Base-by-base conservation (phyloP, 805 yeast species). In the Wickerhamomyces bovis region DNA sequence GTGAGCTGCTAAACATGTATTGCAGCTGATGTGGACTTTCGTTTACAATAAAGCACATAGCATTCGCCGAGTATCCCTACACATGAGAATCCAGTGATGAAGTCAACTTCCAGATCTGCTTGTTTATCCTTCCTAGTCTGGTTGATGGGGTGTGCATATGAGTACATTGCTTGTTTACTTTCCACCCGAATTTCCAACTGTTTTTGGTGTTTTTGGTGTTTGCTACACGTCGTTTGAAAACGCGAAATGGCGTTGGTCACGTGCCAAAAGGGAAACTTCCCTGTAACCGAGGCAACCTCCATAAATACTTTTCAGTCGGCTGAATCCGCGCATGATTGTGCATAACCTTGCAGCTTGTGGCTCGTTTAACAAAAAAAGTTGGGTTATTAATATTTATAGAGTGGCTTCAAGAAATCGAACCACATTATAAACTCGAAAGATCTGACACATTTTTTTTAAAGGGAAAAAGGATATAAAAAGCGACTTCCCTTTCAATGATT, bases 231-330 rank as follows among this genome's bases (percentile, higher is more conserved):
- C 18, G 38, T 23, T 11, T 19, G 19, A 6, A 6, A 36, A 47
- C 50, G 18, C 50, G 47, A 47, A 41, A 44, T 41, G 46, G 50
- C 50, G 50, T 41, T 44, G 15, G 50, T 47, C 50, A 47, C 50
- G 50, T 47, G 50, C 7, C 8, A 25, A 25, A 13, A 25, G 25
- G 8, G 25, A n/a, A n/a, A n/a, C n/a, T n/a, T n/a, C n/a, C n/a
- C n/a, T n/a, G 18, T 30, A n/a, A 13, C 16, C 16, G 33, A 10
- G 11, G 33, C 15, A 10, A 30, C 16, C 16, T 13, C n/a, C n/a
- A n/a, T n/a, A n/a, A 6, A 30, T 7, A 30, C 11, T 31, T 31
- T n/a, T n/a, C 10, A 12, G 28, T 28, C 31, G 31, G 31, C n/a
- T 28, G 31, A 28, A 28, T 3, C 7, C 31, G n/a, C n/a, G 31